Percentiles rank a stretch among this genome's conserved stretches.
Conservation (phyloP, 306 rosid species). For the Erythrophleum fordii region DNA sequence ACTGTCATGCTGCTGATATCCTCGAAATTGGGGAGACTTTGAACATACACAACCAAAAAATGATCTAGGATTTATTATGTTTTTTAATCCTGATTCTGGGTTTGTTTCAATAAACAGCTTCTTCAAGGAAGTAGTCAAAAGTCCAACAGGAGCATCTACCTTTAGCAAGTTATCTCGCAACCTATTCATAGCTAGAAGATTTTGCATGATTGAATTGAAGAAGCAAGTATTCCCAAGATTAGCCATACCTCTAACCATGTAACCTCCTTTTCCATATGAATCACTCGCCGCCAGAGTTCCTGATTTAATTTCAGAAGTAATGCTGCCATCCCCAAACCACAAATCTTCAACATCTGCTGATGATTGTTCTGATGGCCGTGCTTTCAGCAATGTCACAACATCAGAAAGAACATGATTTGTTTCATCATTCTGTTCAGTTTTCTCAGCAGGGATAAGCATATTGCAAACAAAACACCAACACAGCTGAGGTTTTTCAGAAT, state of each 20-base stretch:
- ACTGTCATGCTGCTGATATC: constrained; percentile 95
- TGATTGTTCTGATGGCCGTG: constrained; percentile 46
- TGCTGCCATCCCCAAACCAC: constrained; percentile 53
- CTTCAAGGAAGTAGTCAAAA: constrained; percentile 76
- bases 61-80: constrained; percentile 74
- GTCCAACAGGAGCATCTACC: constrained; percentile 64
- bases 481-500: constrained; percentile 70
- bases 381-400: constrained; percentile 69
- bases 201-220: constrained; percentile 91
- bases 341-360: constrained; percentile 52
- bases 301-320: constrained; percentile 60
- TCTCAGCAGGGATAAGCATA: constrained; percentile 62
- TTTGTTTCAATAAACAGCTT: constrained; percentile 71
- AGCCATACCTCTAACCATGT: constrained; percentile 72
- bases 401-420: constrained; percentile 53
- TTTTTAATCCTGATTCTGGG: constrained; percentile 64
- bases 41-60: constrained; percentile 79
- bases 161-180: constrained; percentile 65
- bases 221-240: constrained; percentile 98
- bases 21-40: constrained; percentile 91
- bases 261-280: constrained; percentile 59
- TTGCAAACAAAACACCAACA: constrained; percentile 91
- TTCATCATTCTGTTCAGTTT: constrained; percentile 62
- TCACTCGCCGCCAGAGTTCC: constrained; percentile 36
- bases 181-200: constrained; percentile 74